Base-by-base conservation (phyloP, 2,329 filamentous ascomycete genomes). In the Epichloe sp. region DNA sequence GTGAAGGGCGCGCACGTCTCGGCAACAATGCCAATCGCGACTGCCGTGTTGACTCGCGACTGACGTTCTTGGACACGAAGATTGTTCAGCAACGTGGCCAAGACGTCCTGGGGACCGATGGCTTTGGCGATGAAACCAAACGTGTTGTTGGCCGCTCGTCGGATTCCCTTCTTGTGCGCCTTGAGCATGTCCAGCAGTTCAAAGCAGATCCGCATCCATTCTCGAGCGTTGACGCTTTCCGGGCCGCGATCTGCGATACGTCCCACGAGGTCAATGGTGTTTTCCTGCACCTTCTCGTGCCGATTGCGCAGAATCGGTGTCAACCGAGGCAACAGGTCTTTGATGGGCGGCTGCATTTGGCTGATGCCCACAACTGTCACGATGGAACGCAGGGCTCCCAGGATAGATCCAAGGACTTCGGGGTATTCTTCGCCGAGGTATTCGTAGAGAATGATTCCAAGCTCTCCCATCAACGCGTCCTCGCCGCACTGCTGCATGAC, bases 161-260 rank as follows among this genome's bases (percentile, higher is more conserved):
- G 86, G 59, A 98, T 98, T 57, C 93, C 94, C 77, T 98, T 98
- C 73, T 98, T 98, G 76, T 98, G 93, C 6, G 93, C 93, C 71
- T 98, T 98, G 62, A 98, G 80, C 93, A 98, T 98, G 70, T 98
- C 93, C 34, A 98, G 81, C 50, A 98, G 76, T 72, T 98, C 93
- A 68, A 98, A 98, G 72, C 93, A 98, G 66, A 98, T 98, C 65
- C 93, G 84, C 94, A 98, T 98, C 93, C 93, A 98, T 70, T 98
- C 93, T 62, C 93, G 82, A 14, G 93, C 90, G 64, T 95, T 95
- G 65, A 98, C 93, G 56, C 86, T 91, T 68, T 98, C 93, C 1
- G 93, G 90, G 1, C 93, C 94, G 58, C 93, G 86, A 69, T 98
- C 93, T 15, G 94, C 93, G 60, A 98, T 97, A 75, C 93, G 91